Evolutionary conservation across 2,329 filamentous ascomycete species (phyloP), one percentile per base, ranked within the genome.

Genomic region (Chaetomium strumarium): DNA sequence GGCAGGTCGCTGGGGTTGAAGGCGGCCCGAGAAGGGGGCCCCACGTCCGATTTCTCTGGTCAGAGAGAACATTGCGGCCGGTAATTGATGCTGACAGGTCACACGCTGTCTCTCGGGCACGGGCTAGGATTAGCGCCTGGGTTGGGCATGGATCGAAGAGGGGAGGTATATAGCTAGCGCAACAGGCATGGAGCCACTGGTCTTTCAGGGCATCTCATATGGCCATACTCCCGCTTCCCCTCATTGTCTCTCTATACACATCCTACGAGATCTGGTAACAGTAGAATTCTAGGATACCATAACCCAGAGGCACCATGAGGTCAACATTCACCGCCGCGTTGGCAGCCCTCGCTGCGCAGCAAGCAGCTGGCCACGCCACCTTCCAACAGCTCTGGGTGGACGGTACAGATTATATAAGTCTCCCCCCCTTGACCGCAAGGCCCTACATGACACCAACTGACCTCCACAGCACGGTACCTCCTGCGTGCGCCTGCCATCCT

Each of bases 311-410:
- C 19, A 52, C 59, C 64, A 74, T 74, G 71, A 73, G 68, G 64
- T 66, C 65, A 5, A 61, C 62, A 24, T 38, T 68, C 33, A 46
- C 67, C 30, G 57, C 66, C 24, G 58, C 63, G 13, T 9, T 60
- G 39, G 61, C 64, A 16, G 68, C 66, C 16, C 52, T 73, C 20
- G 65, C 68, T 38, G 69, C 66, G 14, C 62, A 64, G 33, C 59
- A 70, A 29, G 74, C 68, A 14, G 62, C 70, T 44, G 70, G 68
- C 46, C 77, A 80, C 57, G 74, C 77, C 39, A 75, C 71, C 31
- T 79, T 77, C 66, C 76, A 79, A 58, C 64, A 75, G 13, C 64
- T 77, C 34, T 77, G 73, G 73, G 72, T 76, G 24, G 67, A 72
- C 49, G 72, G 70, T 11, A 64, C 69, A 20, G 74, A 69, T 57